phyloP scores from a whole-genome alignment of 2,329 filamentous ascomycete species.

The Alternaria rosae region DNA sequence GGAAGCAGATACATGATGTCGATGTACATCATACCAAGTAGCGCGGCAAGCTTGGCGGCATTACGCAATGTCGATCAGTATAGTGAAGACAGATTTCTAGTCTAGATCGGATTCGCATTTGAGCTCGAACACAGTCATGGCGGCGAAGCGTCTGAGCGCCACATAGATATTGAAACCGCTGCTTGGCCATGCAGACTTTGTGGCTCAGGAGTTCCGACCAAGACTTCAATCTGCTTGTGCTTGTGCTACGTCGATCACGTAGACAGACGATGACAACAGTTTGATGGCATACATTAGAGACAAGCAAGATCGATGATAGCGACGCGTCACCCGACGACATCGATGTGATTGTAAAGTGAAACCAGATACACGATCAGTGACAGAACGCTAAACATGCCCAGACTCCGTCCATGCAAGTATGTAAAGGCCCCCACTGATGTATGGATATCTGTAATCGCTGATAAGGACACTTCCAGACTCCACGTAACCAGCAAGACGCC shows the following conservation, averaged over 20 bases:
- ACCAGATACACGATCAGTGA: background rate
- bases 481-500: background rate
- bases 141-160: background rate
- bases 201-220: background rate
- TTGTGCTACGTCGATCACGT: background rate
- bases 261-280: background rate
- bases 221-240: background rate
- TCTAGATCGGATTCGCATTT: background rate
- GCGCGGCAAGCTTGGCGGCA: conserved; percentile 16
- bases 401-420: conserved; percentile 18
- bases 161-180: background rate
- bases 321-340: background rate
- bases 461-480: conserved; percentile 6
- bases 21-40: conserved; percentile 14
- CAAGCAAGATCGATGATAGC: background rate
- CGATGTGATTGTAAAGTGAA: background rate
- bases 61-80: conserved; percentile 16
- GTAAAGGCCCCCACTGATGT: conserved; percentile 3
- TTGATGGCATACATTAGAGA: background rate
- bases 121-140: background rate
- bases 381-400: conserved; percentile 11
- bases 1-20: conserved; percentile 9
- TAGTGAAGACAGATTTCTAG: conserved; percentile 4
- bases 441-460: conserved; percentile 11
- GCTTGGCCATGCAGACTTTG: background rate